Evolutionary conservation across 78 protist species (phyloP).

Genomic region (Diacronema lutheri): DNA sequence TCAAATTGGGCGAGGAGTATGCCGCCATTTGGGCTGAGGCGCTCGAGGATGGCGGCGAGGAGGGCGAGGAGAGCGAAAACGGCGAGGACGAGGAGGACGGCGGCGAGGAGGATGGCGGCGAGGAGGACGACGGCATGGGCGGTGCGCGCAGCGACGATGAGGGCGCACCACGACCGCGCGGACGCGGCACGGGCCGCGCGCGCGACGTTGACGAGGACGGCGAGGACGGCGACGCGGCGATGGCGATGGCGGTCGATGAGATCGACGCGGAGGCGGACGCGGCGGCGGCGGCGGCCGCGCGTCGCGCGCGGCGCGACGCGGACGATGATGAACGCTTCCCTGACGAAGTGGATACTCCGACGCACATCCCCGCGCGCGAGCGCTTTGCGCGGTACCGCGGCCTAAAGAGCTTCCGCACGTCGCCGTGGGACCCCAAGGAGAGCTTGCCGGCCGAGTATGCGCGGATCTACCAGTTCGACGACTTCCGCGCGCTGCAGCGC

Average conservation of each 20-base stretch:
- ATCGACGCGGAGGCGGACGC: too few species aligned
- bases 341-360: constrained; percentile 84
- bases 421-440: constrained; percentile 95
- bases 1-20: neutral
- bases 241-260: neutral
- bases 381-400: constrained; percentile 75
- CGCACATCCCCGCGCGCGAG: constrained; percentile 64
- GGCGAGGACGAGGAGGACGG: neutral
- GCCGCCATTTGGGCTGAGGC: neutral
- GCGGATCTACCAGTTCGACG: constrained; percentile 82
- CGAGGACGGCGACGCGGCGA: neutral
- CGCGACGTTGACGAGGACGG: neutral
- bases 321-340: constrained; percentile 45
- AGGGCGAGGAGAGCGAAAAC: neutral
- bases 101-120: neutral
- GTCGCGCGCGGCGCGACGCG: too few species aligned
- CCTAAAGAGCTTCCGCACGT: constrained; percentile 55
- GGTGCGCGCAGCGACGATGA: too few species aligned
- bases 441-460: constrained; percentile 92
- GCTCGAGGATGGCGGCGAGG: neutral
- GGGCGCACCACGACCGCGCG: too few species aligned
- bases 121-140: too few species aligned
- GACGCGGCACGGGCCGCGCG: too few species aligned
- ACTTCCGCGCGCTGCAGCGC: constrained; percentile 56
- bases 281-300: too few species aligned